phyloP scores from a whole-genome alignment of 768 basidiomycete genomes.

The Amanita subjunquillea region DNA sequence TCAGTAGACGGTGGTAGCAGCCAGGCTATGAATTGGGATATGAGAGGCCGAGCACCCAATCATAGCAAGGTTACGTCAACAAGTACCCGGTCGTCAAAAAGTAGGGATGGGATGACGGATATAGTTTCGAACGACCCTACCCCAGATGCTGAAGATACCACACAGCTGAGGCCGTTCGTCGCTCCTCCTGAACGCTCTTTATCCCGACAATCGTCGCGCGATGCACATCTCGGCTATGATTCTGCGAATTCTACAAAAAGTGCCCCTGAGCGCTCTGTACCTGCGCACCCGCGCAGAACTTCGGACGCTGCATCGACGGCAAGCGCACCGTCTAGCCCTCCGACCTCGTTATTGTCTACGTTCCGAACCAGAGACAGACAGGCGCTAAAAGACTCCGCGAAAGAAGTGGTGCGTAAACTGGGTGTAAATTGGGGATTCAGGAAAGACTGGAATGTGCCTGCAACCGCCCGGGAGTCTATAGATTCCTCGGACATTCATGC shows the following conservation, averaged over 20 bases:
- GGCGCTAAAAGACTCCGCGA: slow-evolving; percentile 73
- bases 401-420: slow-evolving; percentile 90
- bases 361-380: slow-evolving; percentile 83
- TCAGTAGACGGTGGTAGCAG: slow-evolving; percentile 8
- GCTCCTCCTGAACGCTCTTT: slow-evolving; percentile 27
- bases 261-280: slow-evolving; percentile 7
- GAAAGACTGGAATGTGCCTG: slow-evolving; percentile 32
- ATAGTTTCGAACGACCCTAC: not conserved
- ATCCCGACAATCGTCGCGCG: slow-evolving; percentile 32
- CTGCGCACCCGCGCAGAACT: slow-evolving; percentile 24
- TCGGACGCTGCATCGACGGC: slow-evolving; percentile 16
- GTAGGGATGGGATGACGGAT: not conserved
- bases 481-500: slow-evolving; percentile 13
- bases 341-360: slow-evolving; percentile 57
- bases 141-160: not conserved
- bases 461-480: slow-evolving; percentile 6
- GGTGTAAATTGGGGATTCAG: slow-evolving; percentile 71
- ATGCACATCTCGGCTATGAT: slow-evolving; percentile 14
- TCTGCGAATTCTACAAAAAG: not conserved
- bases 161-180: slow-evolving; percentile 7
- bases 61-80: slow-evolving; percentile 11
- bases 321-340: slow-evolving; percentile 32
- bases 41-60: slow-evolving; percentile 28
- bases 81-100: slow-evolving; percentile 2
- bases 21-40: slow-evolving; percentile 7